Percentiles rank a stretch among this genome's conserved stretches.
These are phyloP conservation scores for Paecilomyces sp. DNA, from an alignment of 2,329 filamentous ascomycete genomes.

Conservation along the genomic window DNA sequence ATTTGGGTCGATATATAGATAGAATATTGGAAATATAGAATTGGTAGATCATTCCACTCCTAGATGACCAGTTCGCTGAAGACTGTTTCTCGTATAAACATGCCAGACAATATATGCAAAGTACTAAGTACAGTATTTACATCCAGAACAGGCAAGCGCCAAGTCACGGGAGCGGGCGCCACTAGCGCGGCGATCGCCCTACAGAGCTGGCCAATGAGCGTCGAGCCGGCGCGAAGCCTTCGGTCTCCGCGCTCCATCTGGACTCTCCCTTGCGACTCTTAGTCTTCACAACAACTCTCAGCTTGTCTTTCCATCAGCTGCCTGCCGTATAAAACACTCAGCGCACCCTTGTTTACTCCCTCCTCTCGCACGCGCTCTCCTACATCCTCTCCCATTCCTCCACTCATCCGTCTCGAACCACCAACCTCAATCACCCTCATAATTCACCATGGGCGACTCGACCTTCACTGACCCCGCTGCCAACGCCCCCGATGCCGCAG, in stretches of 20 bases:
- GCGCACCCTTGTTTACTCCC: constrained; percentile 8
- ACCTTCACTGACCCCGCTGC: constrained; percentile 34
- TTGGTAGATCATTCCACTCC: too few species aligned
- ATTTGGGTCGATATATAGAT: too few species aligned
- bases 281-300: not conserved
- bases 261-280: not conserved
- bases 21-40: too few species aligned
- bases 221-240: not conserved
- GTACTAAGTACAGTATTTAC: not conserved
- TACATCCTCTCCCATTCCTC: constrained; percentile 12
- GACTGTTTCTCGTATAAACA: too few species aligned
- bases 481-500: constrained; percentile 24
- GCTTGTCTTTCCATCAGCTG: constrained; percentile 1
- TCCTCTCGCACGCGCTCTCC: constrained; percentile 10
- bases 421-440: not conserved
- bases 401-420: not conserved
- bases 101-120: too few species aligned
- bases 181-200: not conserved
- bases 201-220: not conserved
- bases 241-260: not conserved
- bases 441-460: constrained; percentile 25
- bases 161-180: not conserved
- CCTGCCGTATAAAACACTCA: not conserved
- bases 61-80: too few species aligned
- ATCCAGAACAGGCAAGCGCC: not conserved